Base-by-base conservation (phyloP, 2,329 filamentous ascomycete species). In the Zarea fungicola region DNA sequence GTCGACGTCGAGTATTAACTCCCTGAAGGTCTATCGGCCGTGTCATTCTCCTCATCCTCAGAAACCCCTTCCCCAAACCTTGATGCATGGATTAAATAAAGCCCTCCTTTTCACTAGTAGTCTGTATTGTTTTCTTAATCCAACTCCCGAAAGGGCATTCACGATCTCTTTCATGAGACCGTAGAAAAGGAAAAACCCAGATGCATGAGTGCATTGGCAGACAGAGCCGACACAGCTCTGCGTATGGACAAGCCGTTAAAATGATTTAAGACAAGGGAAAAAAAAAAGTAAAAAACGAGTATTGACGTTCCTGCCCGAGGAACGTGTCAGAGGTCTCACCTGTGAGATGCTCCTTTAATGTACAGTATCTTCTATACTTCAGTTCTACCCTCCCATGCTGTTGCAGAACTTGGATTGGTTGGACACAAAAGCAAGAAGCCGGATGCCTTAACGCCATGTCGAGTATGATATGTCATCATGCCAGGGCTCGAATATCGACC, bases 301-400 rank as follows among this genome's bases (percentile, higher is more conserved):
- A n/a, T 28, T 28, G 28, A 19, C 21, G 42, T 34, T 41, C 48
- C 48, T 46, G 26, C 36, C 42, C n/a, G 34, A 47, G 42, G 37
- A 48, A 48, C 26, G 10, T 42, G 36, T 34, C 6, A 29, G 44
- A 40, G 34, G 29, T 18, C 45, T 36, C 45, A 48, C 45, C 45
- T 34, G 45, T 48, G 45, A 31, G 45, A 34, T 21, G 21, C 45
- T 34, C 29, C 13, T 32, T 25, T 42, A 48, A 48, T 41, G 28
- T 48, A 48, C 45, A 48, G 29, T 48, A 42, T 48, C 45, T 28
- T 48, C 45, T 42, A 47, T 40, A 25, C 44, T 32, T 35, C 26
- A 39, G 21, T 31, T 36, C 40, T 19, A 39, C n/a, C n/a, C n/a
- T n/a, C n/a, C n/a, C n/a, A 48, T 41, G 8, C 31, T 44, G 36